These are phyloP conservation scores for Aspergillus sclerotialis DNA, from an alignment of 2,329 filamentous ascomycete genomes.

Conservation along the genomic window DNA sequence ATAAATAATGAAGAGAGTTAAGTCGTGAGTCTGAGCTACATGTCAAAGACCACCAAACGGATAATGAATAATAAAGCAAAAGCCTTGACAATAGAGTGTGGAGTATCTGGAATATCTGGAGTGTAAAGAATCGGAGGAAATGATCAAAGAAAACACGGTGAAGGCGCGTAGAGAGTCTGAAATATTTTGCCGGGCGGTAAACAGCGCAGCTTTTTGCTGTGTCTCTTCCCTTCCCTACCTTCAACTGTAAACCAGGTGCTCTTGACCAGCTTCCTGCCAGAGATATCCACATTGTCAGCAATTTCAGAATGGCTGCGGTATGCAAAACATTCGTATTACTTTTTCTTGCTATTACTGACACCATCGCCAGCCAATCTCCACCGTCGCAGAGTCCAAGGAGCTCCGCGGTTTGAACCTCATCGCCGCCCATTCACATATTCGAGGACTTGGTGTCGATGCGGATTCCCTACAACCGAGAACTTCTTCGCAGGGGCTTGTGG, in stretches of 20 bases:
- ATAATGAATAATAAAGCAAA: too few relatives aligned
- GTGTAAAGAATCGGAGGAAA: constrained; percentile 1
- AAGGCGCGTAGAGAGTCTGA: background rate
- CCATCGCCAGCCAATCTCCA: constrained; percentile 55
- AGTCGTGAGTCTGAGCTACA: too few relatives aligned
- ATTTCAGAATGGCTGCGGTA: constrained; percentile 30
- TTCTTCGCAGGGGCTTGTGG: constrained; percentile 86
- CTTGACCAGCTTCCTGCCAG: too few relatives aligned
- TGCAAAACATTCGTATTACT: constrained; percentile 8
- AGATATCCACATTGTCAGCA: constrained; percentile 4
- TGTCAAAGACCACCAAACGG: too few relatives aligned
- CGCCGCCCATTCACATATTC: constrained; percentile 95
- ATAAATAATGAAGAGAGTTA: background rate
- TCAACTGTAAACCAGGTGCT: too few relatives aligned
- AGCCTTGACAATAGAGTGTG: too few relatives aligned
- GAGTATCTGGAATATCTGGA: too few relatives aligned
- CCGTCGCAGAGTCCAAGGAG: constrained; percentile 91
- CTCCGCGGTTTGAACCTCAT: constrained; percentile 95
- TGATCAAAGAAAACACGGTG: background rate
- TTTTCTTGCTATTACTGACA: constrained; percentile 8
- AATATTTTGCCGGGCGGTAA: constrained; percentile 24
- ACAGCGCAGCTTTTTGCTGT: constrained; percentile 2
- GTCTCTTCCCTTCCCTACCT: constrained; percentile 7
- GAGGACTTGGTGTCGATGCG: constrained; percentile 85
- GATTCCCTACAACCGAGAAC: constrained; percentile 82